Evolutionary conservation across 768 basidiomycete species (phyloP), one percentile per base, ranked within the genome.

Genomic region (Termitomyces heimii): DNA sequence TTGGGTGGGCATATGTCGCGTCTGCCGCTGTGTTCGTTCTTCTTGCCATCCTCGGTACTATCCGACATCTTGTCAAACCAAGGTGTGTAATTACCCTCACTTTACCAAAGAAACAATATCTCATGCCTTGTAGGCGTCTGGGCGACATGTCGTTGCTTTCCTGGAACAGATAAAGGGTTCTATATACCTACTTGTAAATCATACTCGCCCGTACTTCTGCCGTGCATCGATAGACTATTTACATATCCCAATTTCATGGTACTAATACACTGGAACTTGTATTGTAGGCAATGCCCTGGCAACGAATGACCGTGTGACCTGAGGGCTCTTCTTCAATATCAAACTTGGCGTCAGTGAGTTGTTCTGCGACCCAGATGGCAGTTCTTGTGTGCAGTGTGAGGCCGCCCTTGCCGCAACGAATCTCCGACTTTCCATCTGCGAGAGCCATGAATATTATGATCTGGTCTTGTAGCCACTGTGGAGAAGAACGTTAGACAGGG

Each of bases 1-100:
- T 99, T 20, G 97, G 97, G 8, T 98, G 95, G 94, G 92, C 94
- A 2, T 99, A 99, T 67, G 88, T 99, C 45, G 95, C 88, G 16
- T 84, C 94, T 1, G 85, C 95, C 2, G 83, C 81, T 18, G 78
- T 98, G 16, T 98, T 97, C 68, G 85, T 98, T 18, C 76, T 92
- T 13, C 82, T 99, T 42, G 94, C 92, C 26, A 70, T 98, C 49
- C 79, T 86, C 26, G 93, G 97, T 26, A 91, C 94, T n/a, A 82
- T 90, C 49, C 83, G 94, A 57, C 96, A 99, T 75, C 74, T 97
- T 57, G 81, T 98, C 73, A 94, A 88, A 68, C 97, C 97, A 59
- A 87, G 97, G 88, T 91, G 65, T 54, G 78, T 67, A 26, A 12
- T 62, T 56, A 48, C 40, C 13, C 32, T 24, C 3, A 18, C 2